Conservation (phyloP, 2,329 filamentous ascomycete genomes). For the Penicillium sp. region DNA sequence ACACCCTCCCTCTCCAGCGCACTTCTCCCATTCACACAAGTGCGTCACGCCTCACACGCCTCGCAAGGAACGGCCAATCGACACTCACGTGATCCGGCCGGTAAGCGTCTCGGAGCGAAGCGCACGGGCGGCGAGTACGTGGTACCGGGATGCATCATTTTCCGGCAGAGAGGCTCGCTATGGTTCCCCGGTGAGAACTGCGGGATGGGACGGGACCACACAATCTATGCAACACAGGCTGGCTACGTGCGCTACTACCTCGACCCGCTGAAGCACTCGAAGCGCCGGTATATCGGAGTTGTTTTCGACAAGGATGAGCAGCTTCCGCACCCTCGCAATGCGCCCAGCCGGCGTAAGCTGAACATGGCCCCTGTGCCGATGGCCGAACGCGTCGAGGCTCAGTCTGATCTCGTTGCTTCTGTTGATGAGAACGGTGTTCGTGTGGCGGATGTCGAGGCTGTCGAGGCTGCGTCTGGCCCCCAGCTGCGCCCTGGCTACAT, state of each 20-base stretch:
- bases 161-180: constrained; percentile 88
- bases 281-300: constrained; percentile 91
- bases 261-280: constrained; percentile 77
- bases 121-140: constrained; percentile 91
- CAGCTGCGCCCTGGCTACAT: constrained; percentile 57
- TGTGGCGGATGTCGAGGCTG: constrained; percentile 22
- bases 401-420: constrained; percentile 26
- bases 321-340: constrained; percentile 73
- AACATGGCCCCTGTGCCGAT: constrained; percentile 62
- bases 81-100: constrained; percentile 65
- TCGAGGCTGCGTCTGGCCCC: constrained; percentile 26
- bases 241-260: constrained; percentile 98
- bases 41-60: constrained; percentile 63
- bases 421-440: constrained; percentile 23
- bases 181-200: constrained; percentile 97
- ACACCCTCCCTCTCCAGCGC: constrained; percentile 28
- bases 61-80: constrained; percentile 64
- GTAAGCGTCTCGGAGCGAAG: constrained; percentile 92
- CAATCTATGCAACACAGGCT: constrained; percentile 78
- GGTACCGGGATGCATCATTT: constrained; percentile 95
- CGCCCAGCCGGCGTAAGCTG: constrained; percentile 69
- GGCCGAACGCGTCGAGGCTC: constrained; percentile 12
- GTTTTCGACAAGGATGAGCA: constrained; percentile 78
- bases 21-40: constrained; percentile 43
- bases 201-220: constrained; percentile 93